Evolutionary conservation across 2,329 filamentous ascomycete species (phyloP).

Genomic region (Paracoccidioides brasiliensis): DNA sequence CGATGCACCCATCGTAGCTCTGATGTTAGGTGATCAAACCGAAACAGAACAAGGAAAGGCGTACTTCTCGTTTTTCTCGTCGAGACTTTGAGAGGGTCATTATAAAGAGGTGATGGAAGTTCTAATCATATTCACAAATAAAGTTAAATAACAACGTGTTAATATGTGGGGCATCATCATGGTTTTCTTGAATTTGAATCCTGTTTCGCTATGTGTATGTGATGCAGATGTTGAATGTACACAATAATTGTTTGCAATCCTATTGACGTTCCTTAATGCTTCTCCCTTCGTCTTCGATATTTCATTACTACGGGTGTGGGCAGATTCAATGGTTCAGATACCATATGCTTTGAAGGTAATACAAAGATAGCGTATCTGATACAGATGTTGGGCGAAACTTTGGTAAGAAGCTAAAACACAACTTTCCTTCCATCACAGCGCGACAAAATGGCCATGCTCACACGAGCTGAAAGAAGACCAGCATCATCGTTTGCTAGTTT

Average conservation of each 20-base stretch:
- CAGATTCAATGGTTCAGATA: no score
- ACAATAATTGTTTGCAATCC: not conserved
- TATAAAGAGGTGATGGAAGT: not conserved
- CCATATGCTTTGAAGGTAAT: no score
- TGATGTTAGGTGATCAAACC: conserved; percentile 22
- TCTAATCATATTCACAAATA: not conserved
- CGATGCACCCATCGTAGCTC: conserved; percentile 30
- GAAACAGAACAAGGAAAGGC: conserved; percentile 30
- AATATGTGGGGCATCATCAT: no score
- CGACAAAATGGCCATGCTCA: not conserved
- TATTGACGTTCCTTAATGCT: not conserved
- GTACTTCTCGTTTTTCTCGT: conserved; percentile 23
- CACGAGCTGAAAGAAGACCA: not conserved
- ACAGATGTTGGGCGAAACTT: not conserved
- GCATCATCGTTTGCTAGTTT: not conserved
- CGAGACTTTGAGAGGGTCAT: conserved; percentile 5
- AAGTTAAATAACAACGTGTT: not conserved
- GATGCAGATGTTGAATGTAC: not conserved
- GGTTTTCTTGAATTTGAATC: no score
- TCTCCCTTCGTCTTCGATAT: not conserved
- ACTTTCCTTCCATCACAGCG: no score
- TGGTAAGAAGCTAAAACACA: not conserved
- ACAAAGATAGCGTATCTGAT: no score
- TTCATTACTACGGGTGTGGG: no score
- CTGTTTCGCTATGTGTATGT: not conserved